phyloP scores from a whole-genome alignment of 371 early-diverging fungal genomes.

The Rhizopus sp. region DNA sequence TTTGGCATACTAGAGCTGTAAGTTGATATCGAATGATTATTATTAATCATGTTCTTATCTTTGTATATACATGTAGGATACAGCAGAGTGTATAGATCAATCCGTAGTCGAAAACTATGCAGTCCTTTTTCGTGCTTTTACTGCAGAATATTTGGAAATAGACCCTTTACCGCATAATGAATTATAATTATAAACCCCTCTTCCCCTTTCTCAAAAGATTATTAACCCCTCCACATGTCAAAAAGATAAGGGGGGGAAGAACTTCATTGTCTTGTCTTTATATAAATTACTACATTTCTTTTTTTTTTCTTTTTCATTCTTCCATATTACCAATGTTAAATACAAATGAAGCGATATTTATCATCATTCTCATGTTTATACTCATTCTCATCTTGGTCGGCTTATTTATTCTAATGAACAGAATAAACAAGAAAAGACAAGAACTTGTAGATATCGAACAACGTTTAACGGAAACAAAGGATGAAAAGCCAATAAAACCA shows the following conservation, averaged over 20 bases:
- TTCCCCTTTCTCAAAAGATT: background rate
- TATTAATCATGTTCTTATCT: background rate
- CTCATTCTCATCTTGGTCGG: conserved; percentile 15
- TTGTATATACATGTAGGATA: conserved; percentile 15
- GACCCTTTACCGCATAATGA: conserved; percentile 33
- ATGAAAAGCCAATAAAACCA: conserved; percentile 3
- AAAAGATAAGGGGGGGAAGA: background rate
- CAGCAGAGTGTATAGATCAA: conserved; percentile 43
- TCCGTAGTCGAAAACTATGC: conserved; percentile 54
- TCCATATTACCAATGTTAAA: conserved; percentile 11
- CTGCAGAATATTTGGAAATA: conserved; percentile 59
- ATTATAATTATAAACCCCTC: conserved; percentile 15
- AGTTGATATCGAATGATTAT: conserved; percentile 11
- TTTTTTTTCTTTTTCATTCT: background rate
- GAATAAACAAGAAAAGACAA: conserved; percentile 11
- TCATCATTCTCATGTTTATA: conserved; percentile 19
- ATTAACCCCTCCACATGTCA: background rate
- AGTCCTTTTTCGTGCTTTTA: conserved; percentile 53
- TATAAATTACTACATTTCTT: background rate
- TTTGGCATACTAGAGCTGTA: conserved; percentile 85
- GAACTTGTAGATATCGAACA: conserved; percentile 21
- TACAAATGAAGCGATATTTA: conserved; percentile 18
- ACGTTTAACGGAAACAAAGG: conserved; percentile 16
- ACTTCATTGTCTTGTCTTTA: background rate
- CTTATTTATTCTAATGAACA: conserved; percentile 11